Evolutionary conservation across 164 flowering plant species (phyloP), one percentile per base, ranked within the genome.

Genomic region (Aristolochia contorta): DNA sequence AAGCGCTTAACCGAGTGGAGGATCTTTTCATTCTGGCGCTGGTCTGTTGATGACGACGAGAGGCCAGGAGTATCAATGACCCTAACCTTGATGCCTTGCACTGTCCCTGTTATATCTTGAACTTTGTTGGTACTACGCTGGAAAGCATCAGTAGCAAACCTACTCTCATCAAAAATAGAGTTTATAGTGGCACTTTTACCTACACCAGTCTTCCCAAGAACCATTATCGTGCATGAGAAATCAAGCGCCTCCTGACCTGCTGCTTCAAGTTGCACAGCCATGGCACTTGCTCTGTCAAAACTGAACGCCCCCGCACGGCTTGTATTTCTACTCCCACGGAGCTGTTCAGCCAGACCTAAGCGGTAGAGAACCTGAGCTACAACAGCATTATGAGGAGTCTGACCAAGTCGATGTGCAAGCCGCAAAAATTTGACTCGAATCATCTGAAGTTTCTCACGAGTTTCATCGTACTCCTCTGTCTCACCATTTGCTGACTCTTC

Each of bases 121-220:
- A 93, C 99, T 65, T 84, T 90, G 74, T 76, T 86, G 6, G 99
- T 93, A 18, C 96, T 86, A 51, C 69, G 62, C 53, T 86, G 75
- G 64, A 93, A 93, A 61, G 99, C 94, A 80, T 88, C 86, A 0
- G 99, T 93, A 59, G 67, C 58, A 47, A 88, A 90, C 76, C 79
- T 90, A n/a, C 74, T 77, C 61, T 93, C 96, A 72, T 90, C 99
- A 69, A 93, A 93, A 63, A 93, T 93, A 6, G 99, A 93, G 74
- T 93, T 93, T 64, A 90, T 88, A 59, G 99, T 93, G 51, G 99
- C 94, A 79, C 97, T 93, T 76, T 93, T 93, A 62, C 98, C 98
- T 63, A 93, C 97, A 32, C 98, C 98, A 0, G 89, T 73, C 74
- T 93, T 93, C 37, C 98, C 98, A 63, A 93, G 78, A 69, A 93